A percentile compares a stretch with the other conserved stretches of the same genome.
These are phyloP conservation scores for Arctostaphylos glauca DNA, from an alignment of 148 eudicot genomes.

Conservation along the genomic window DNA sequence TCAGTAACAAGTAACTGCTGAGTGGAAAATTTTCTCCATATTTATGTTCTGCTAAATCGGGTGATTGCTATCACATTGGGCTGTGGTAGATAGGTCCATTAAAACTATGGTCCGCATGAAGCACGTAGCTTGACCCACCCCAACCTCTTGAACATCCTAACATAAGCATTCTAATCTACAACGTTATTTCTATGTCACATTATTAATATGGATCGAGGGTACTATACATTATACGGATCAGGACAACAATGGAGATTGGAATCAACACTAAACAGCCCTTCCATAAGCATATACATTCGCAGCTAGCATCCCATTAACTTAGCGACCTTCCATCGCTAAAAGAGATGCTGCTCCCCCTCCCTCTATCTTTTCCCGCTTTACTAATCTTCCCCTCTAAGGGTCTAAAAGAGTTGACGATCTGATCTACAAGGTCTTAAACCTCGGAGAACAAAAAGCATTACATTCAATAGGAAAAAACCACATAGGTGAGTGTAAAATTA, in stretches of 20 bases:
- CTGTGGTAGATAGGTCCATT: not conserved
- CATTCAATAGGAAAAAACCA: not conserved
- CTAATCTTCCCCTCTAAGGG: too few relatives aligned
- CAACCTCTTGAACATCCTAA: not conserved
- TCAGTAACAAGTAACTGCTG: not conserved
- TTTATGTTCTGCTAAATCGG: not conserved
- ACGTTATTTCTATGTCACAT: not conserved
- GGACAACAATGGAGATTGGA: too few relatives aligned
- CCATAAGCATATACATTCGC: too few relatives aligned
- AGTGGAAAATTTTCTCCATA: not conserved
- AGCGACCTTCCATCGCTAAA: too few relatives aligned
- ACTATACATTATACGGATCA: too few relatives aligned
- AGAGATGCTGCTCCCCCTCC: too few relatives aligned
- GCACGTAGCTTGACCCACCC: not conserved
- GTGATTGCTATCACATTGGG: not conserved
- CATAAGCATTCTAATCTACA: not conserved
- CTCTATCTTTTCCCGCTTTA: too few relatives aligned
- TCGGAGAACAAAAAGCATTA: not conserved
- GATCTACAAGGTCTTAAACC: too few relatives aligned
- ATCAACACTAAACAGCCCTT: too few relatives aligned
- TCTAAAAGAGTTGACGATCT: too few relatives aligned
- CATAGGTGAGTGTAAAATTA: not conserved
- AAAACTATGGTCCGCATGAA: not conserved
- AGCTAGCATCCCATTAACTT: too few relatives aligned
- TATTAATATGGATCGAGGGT: not conserved